Evolutionary conservation across 208 protist genomes (phyloP), one percentile per base, ranked within the genome.

Genomic region (Trypanosoma theileri): DNA sequence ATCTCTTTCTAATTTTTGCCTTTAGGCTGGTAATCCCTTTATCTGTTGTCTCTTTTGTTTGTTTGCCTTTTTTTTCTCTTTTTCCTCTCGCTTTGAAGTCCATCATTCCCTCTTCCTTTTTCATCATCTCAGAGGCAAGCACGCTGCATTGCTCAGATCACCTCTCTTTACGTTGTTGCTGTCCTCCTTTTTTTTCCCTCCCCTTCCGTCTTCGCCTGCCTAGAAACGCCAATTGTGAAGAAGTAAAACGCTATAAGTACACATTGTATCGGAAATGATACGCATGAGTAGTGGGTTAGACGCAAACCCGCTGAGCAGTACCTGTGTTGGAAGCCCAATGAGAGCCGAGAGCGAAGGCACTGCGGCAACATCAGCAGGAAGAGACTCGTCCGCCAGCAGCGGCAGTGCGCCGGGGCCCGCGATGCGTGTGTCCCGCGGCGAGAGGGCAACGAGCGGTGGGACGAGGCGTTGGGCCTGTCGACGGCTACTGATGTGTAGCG

Each of bases 191-290:
- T 13, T 24, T 45, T 21, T n/a, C n/a, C 8, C 1, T 45, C 56
- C 13, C 31, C 31, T 6, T 45, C 31, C 31, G 22, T 35, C 26
- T 41, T 54, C 59, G 13, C 45, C 16, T 35, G 28, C 28, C 28
- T 57, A 44, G 3, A 55, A 4, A 46, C 45, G 22, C 45, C 26
- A 66, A 61, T 61, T 48, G 66, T 77, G 78, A 60, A 55, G 45
- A 57, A 81, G 62, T 89, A 92, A 89, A 75, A 91, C 84, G 66
- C 86, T 92, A 95, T 95, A 95, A 86, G 83, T 91, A 60, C 85
- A 91, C 87, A 93, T 95, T 92, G 87, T 95, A 91, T 95, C 90
- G 45, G 87, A 87, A 51, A 95, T 82, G 68, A 93, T 88, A 54
- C 85, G 81, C 59, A 95, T 58, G 9, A 95, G 53, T 17, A 95